Evolutionary conservation across 2,329 filamentous ascomycete species (phyloP), one percentile per base, ranked within the genome.

Genomic region (Cadophora sp.): DNA sequence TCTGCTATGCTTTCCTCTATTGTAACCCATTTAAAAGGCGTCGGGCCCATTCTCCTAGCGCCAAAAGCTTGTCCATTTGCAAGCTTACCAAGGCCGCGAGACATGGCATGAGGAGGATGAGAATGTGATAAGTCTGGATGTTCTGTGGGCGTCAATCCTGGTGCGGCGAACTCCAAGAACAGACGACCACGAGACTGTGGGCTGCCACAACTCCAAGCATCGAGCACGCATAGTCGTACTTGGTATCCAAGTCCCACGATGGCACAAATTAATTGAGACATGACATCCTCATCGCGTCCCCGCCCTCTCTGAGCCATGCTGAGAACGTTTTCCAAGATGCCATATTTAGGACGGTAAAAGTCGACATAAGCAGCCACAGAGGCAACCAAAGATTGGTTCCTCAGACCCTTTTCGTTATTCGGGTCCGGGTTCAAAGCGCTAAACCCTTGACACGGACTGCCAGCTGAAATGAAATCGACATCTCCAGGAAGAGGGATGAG

Each of bases 231-330:
- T 45, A 92, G 84, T 48, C 90, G 86, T 0, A 88, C 81, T 74
- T 96, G 92, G 71, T 96, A 96, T 0, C 92, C 92, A 69, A 96
- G 82, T 0, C 89, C 91, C 0, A 95, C 89, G 0, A 96, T 79
- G 0, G 88, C 84, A 69, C 90, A 91, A 11, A 96, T 82, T 0
- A 96, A 81, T 71, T 94, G 91, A 1, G 88, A 89, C 61, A 94
- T 88, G 0, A 92, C 86, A 66, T 92, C 91, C 22, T 90, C 82
- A 4, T 83, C 79, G 18, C 83, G 39, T 78, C 79, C 7, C 75
- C 73, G 20, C 77, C 80, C 20, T 80, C 79, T 27, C 74, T 81
- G 56, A 80, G 83, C 84, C 79, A 95, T 92, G 0, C 80, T 82
- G 0, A 86, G 79, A 0, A 96, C 93, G 71, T 96, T 96, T 76